Evolutionary conservation across 768 basidiomycete genomes (phyloP), one percentile per base, ranked within the genome.

Genomic region (Nevesoporus exiguus): DNA sequence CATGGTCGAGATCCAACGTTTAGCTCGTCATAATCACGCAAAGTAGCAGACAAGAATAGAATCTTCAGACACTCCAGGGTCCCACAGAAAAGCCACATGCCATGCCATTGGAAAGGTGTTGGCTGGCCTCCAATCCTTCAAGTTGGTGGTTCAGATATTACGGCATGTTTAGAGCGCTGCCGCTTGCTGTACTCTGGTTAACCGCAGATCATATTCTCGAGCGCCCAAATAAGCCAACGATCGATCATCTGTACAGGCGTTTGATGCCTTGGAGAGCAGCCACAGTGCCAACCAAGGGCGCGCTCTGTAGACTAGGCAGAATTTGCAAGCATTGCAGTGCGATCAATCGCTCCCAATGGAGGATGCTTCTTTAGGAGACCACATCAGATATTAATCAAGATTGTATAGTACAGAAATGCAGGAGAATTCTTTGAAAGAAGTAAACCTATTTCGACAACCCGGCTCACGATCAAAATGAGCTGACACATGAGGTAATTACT

Each of bases 111-210:
- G 57, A 49, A 17, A 14, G 42, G 43, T n/a, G 15, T 6, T 34
- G 54, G 49, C 44, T 51, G 40, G 30, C 27, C n/a, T 40, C 39
- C 43, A 49, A 29, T 3, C 3, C 0, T 29, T n/a, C n/a, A n/a
- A 9, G 13, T 36, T 15, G 17, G 36, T 43, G 41, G 14, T 25
- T 39, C 1, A n/a, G 27, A 19, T 1, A 27, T 41, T 15, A 25
- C n/a, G n/a, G 33, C 40, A 19, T 13, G 19, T 21, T 37, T 8
- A 17, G 41, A 6, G 31, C 24, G 47, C 7, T 41, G 43, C 55
- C 60, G 51, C 52, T 47, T 57, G 55, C 63, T 62, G 60, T 62
- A 27, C 9, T 7, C 22, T 1, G 40, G 7, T 27, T 24, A 41
- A 31, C 27, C 22, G 25, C 13, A 19, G 29, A 33, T 13, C 15